Conservation (phyloP, 2,329 filamentous ascomycete species). For the Hypoxylon sp. region DNA sequence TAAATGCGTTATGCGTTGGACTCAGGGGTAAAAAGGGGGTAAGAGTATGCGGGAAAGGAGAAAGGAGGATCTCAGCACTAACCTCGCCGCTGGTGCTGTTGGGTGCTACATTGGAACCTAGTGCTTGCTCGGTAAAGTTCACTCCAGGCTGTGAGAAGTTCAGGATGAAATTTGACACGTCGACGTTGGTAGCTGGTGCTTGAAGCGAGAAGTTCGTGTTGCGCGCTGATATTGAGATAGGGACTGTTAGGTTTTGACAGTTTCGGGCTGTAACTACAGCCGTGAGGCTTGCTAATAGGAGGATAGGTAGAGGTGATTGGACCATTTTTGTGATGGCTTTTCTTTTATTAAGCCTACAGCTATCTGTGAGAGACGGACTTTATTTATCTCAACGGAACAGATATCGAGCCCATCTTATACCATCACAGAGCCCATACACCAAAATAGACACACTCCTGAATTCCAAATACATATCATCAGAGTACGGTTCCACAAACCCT, state of each 20-base stretch:
- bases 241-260: constrained; percentile 68
- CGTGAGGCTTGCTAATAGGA: constrained; percentile 28
- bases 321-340: constrained; percentile 18
- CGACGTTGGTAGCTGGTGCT: constrained; percentile 67
- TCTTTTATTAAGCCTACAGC: background rate
- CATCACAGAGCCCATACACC: background rate
- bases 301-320: constrained; percentile 5
- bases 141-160: constrained; percentile 64
- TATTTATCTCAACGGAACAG: background rate
- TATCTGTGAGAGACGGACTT: constrained; percentile 1
- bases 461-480: constrained; percentile 25
- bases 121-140: constrained; percentile 63
- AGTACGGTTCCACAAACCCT: background rate
- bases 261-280: constrained; percentile 53
- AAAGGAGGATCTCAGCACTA: constrained; percentile 42
- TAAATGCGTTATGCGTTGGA: background rate
- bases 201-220: constrained; percentile 68
- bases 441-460: constrained; percentile 1
- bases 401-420: constrained; percentile 6
- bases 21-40: background rate
- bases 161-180: constrained; percentile 70
- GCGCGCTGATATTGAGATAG: constrained; percentile 67
- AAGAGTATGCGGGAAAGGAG: background rate
- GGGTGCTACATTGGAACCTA: constrained; percentile 44
- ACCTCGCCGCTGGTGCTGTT: constrained; percentile 56